A percentile compares a stretch with the other conserved stretches of the same genome.
Evolutionary conservation across 257 asterid genomes (phyloP).

Genomic region (Eustoma russellianum): DNA sequence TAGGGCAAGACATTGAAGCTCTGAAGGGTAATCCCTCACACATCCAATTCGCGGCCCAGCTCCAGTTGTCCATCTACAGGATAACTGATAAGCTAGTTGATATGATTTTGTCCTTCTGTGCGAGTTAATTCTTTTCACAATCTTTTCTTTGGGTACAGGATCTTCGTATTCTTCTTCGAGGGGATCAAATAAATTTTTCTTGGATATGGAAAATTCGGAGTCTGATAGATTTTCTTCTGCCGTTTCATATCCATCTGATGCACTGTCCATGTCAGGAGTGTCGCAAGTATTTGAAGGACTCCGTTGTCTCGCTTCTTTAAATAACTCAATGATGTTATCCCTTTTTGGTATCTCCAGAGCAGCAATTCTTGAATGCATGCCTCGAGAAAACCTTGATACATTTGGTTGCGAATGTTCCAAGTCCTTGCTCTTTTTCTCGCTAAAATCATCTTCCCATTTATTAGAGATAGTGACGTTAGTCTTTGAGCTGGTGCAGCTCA

Average conservation of each 20-base stretch:
- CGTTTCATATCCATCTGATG: constrained; percentile 60
- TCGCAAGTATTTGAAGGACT: constrained; percentile 1
- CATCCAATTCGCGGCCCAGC: constrained; percentile 94
- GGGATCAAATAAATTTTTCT: constrained; percentile 44
- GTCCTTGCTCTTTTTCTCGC: constrained; percentile 28
- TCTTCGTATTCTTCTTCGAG: constrained; percentile 34
- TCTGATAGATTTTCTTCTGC: constrained; percentile 64
- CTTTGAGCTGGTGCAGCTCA: constrained; percentile 13
- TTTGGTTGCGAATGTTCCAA: constrained; percentile 22
- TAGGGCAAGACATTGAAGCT: constrained; percentile 59
- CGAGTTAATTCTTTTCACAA: constrained; percentile 53
- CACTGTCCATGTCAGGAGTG: constrained; percentile 16
- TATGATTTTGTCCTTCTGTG: constrained; percentile 61
- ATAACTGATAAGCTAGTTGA: constrained; percentile 64
- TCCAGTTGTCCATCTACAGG: constrained; percentile 89
- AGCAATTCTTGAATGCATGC: constrained; percentile 40
- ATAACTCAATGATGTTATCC: constrained; percentile 30
- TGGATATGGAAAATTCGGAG: constrained; percentile 45
- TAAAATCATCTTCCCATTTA: constrained; percentile 7
- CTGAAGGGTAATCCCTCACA: constrained; percentile 75
- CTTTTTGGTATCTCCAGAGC: constrained; percentile 47
- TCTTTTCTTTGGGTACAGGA: constrained; percentile 48
- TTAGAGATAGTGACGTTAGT: constrained; percentile 7
- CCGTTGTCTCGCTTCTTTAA: constrained; percentile 20
- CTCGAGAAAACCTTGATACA: constrained; percentile 45